These are phyloP conservation scores for Mycena vitilis DNA, from an alignment of 768 basidiomycete genomes.

Conservation along the genomic window DNA sequence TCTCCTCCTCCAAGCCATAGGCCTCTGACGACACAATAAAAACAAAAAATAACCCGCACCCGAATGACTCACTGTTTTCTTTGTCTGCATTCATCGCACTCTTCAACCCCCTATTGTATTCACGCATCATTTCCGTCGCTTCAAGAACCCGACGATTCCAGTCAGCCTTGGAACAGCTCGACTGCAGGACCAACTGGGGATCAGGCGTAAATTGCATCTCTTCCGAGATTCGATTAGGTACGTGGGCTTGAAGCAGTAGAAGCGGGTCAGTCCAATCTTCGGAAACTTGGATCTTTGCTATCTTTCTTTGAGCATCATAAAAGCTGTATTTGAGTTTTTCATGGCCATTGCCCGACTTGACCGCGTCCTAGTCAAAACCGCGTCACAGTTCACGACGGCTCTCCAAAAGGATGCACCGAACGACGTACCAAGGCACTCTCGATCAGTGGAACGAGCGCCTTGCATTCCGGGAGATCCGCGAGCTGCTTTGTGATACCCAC, in stretches of 20 bases:
- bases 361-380: slow-evolving; percentile 22
- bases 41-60: not conserved
- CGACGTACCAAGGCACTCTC: slow-evolving; percentile 35
- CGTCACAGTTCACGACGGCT: not conserved
- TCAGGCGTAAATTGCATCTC: slow-evolving; percentile 10
- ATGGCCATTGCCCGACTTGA: slow-evolving; percentile 21
- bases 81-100: slow-evolving; percentile 28
- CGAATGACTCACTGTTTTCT: slow-evolving; percentile 21
- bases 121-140: slow-evolving; percentile 7
- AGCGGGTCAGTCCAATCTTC: slow-evolving; percentile 22
- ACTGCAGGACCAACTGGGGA: slow-evolving; percentile 16
- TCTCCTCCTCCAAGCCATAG: slow-evolving; percentile 15
- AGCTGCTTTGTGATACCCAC: slow-evolving; percentile 25
- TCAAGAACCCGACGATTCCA: not conserved
- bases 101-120: slow-evolving; percentile 13
- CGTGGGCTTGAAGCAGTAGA: not conserved
- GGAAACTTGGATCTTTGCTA: not conserved
- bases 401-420: not conserved
- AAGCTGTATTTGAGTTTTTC: not conserved
- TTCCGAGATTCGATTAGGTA: not conserved
- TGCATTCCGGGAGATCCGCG: slow-evolving; percentile 24
- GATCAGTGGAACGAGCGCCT: slow-evolving; percentile 33
- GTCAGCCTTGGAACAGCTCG: not conserved
- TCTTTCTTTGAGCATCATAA: not conserved
- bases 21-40: not conserved